Evolutionary conservation across 1,284 basidiomycete species (phyloP), one percentile per base, ranked within the genome.

Genomic region (Boletellus sp.): DNA sequence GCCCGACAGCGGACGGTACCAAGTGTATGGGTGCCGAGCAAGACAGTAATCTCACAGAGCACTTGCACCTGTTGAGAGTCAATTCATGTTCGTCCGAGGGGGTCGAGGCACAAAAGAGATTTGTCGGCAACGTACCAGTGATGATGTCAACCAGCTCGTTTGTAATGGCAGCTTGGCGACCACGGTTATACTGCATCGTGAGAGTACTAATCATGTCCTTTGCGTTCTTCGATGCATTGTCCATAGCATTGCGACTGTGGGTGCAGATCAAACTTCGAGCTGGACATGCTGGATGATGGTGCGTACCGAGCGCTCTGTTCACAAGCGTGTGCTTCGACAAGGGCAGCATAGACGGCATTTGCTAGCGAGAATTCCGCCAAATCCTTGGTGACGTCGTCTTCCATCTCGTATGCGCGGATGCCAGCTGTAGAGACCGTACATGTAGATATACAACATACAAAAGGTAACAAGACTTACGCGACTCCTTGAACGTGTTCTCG

Each of bases 171-270:
- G 95, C 96, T 81, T 99, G 96, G 72, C 96, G 93, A 81, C 94
- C 95, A 84, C 96, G 91, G 77, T 98, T 98, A 85, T 96, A 96
- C 74, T 95, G 82, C 85, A 96, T 91, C 71, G 90, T 89, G 53
- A 97, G 80, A 48, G 79, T 75, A 59, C 73, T 74, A 65, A 95
- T 95, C 93, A 96, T 95, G 72, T 94, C 93, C 48, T 77, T 80
- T 53, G 96, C 97, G 75, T 99, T 99, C 87, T 95, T 99, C 60
- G 95, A 96, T 48, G 96, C 97, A 69, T 96, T 99, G 85, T 99
- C 96, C 96, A 99, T 99, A 68, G 97, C 96, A 65, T 97, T 98
- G 63, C 96, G 90, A 74, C 93, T 82, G 50, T 58, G 10, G 40
- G 36, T 16, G 36, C 7, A 46, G 21, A 43, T 53, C 32, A 46